Conservation (phyloP, 768 basidiomycete species). For the Polyporus arcularius region DNA sequence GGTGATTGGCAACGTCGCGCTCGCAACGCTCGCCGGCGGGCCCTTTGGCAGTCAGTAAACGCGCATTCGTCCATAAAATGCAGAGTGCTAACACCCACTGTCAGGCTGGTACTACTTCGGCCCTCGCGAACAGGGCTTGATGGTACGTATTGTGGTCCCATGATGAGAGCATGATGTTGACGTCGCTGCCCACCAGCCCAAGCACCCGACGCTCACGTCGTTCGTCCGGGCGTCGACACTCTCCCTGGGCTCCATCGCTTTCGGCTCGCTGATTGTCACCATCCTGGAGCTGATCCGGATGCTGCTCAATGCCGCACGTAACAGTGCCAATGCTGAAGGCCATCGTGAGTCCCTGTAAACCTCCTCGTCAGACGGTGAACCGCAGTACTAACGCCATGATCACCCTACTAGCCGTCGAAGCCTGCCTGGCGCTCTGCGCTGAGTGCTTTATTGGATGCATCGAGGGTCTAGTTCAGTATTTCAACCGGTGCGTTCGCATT, state of each 20-base stretch:
- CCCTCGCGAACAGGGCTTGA: conserved; percentile 60
- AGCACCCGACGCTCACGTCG: conserved; percentile 66
- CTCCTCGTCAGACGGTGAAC: not conserved
- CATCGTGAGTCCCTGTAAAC: conserved; percentile 50
- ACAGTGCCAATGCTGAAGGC: conserved; percentile 63
- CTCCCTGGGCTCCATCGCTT: conserved; percentile 83
- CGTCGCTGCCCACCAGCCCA: conserved; percentile 46
- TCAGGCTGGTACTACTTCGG: conserved; percentile 79
- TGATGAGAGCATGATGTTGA: not conserved
- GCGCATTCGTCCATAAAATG: not conserved
- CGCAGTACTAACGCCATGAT: not conserved
- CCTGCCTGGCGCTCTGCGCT: conserved; percentile 76
- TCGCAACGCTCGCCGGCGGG: conserved; percentile 81
- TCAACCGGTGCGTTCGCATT: conserved; percentile 57
- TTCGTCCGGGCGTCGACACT: conserved; percentile 76
- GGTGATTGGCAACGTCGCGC: conserved; percentile 75
- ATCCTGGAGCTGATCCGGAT: conserved; percentile 69
- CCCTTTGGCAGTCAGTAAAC: conserved; percentile 55
- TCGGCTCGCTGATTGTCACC: conserved; percentile 83
- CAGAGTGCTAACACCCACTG: not conserved
- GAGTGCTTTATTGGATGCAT: conserved; percentile 76
- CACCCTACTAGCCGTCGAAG: conserved; percentile 60
- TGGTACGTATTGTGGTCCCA: conserved; percentile 41
- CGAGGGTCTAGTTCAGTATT: conserved; percentile 70
- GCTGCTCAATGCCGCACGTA: conserved; percentile 56